Evolutionary conservation across 768 basidiomycete genomes (phyloP).

Genomic region (Kwoniella shandongensis): DNA sequence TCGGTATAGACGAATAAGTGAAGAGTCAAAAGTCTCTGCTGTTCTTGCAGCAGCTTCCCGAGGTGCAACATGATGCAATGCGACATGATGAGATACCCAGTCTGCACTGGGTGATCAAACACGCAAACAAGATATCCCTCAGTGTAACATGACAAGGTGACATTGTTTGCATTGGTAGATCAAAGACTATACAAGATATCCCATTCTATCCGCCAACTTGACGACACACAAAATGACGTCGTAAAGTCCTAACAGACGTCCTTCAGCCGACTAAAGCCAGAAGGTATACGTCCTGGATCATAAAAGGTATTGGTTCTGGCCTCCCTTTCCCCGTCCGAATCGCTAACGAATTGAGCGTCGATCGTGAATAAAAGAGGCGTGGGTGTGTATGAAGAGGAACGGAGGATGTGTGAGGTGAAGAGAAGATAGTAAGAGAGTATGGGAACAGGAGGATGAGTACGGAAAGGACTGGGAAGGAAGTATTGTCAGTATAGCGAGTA

Average conservation of each 20-base stretch:
- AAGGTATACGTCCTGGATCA: slow-evolving; percentile 11
- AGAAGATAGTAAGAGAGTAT: neutral
- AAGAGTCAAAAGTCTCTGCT: too few relatives aligned
- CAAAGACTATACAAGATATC: neutral
- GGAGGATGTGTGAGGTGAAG: neutral
- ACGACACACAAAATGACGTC: neutral
- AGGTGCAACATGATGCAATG: too few relatives aligned
- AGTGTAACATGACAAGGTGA: too few relatives aligned
- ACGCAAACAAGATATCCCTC: neutral
- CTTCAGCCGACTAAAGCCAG: slow-evolving; percentile 30
- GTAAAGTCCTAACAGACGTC: too few relatives aligned
- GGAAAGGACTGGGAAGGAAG: neutral
- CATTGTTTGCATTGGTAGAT: neutral
- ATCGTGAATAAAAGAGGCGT: slow-evolving; percentile 42
- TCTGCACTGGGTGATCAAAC: too few relatives aligned
- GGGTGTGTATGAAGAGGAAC: neutral
- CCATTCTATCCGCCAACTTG: neutral
- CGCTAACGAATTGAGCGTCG: slow-evolving; percentile 33
- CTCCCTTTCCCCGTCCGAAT: slow-evolving; percentile 42
- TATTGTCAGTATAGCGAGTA: neutral
- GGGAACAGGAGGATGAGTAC: neutral
- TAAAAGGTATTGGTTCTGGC: slow-evolving; percentile 20
- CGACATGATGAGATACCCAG: too few relatives aligned
- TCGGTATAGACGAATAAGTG: too few relatives aligned
- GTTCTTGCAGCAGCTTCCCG: too few relatives aligned